These are phyloP conservation scores for Arthrobotrys megalospora DNA, from an alignment of 2,329 filamentous ascomycete species.

Conservation along the genomic window DNA sequence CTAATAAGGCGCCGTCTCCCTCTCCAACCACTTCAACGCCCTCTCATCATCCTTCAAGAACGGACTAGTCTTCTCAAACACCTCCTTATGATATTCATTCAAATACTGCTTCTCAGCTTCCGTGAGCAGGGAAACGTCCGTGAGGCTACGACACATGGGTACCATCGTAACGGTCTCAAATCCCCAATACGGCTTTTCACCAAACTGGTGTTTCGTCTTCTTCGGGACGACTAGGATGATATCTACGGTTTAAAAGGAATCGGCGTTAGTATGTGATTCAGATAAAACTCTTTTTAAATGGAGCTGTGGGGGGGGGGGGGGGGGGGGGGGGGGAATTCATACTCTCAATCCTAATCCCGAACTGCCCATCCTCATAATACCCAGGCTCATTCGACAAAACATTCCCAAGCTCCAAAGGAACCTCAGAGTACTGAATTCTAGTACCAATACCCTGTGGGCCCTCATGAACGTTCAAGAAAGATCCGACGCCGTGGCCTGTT, in stretches of 20 bases:
- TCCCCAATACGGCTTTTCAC: conserved; percentile 92
- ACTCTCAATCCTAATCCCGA: conserved; percentile 95
- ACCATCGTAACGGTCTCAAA: conserved; percentile 99
- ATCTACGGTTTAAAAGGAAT: conserved; percentile 70
- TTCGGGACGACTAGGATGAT: conserved; percentile 90
- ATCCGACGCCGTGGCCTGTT: conserved; percentile 95
- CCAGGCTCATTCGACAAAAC: conserved; percentile 97
- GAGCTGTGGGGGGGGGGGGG: neutral
- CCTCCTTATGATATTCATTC: conserved; percentile 85
- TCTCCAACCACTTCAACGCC: conserved; percentile 84
- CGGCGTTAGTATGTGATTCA: conserved; percentile 43
- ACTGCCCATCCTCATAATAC: conserved; percentile 95
- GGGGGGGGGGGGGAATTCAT: conserved; percentile 61
- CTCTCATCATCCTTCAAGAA: conserved; percentile 82
- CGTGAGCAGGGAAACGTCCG: conserved; percentile 81
- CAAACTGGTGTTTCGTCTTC: conserved; percentile 88
- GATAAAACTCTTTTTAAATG: too few species aligned
- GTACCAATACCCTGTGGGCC: conserved; percentile 97
- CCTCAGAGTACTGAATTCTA: conserved; percentile 89
- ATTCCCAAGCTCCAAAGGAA: conserved; percentile 89
- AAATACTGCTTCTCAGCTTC: conserved; percentile 85
- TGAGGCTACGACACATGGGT: conserved; percentile 90
- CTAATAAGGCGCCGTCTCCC: conserved; percentile 79
- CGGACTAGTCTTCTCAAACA: conserved; percentile 83
- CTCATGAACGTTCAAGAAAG: conserved; percentile 96